Evolutionary conservation across 257 asterid species (phyloP), one percentile per base, ranked within the genome.

Genomic region (Lycium ferocissimum): DNA sequence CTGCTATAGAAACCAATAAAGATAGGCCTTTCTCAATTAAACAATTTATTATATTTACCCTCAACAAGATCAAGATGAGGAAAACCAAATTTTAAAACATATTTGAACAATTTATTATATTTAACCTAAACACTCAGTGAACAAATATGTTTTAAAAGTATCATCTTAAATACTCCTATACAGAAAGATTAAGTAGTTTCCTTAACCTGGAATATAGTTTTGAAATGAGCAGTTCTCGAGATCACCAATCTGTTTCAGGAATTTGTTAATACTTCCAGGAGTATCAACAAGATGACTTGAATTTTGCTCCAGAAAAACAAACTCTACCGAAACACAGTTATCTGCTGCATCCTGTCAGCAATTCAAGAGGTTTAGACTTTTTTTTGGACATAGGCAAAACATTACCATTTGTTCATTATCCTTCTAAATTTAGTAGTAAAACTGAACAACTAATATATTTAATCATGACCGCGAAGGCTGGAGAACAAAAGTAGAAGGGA

Each of bases 301-400:
- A 75, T 89, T 85, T 89, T 91, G 94, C 88, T 91, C 94, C 87
- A 96, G 80, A 85, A 92, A 90, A 90, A 91, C 81, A 88, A 94
- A 91, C 86, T 96, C 97, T 75, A 95, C 90, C 38, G 87, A 84
- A 86, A 96, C 88, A 90, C 91, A 89, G 87, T 87, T 93, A 72
- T 91, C 96, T 83, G 94, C 95, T 8, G 96, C 97, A 84, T 93
- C 99, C 99, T 96, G 87, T 47, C 72, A 85, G 13, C 22, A 37
- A 17, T 71, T 88, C 63, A 79, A 49, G 70, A 54, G 84, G 78
- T 45, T 66, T 37, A 49, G 73, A 35, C 66, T 9, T 72, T 72
- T 26, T 62, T 26, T 43, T 72, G 65, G 61, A 67, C 75, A 80
- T 45, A 40, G 22, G n/a, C 82, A 59, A 62, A 81, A 62, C 62